Percentiles rank a stretch among this genome's conserved stretches.
Evolutionary conservation across 192 early-diverging fungal genomes (phyloP).

Genomic region (Coemansia biformis): DNA sequence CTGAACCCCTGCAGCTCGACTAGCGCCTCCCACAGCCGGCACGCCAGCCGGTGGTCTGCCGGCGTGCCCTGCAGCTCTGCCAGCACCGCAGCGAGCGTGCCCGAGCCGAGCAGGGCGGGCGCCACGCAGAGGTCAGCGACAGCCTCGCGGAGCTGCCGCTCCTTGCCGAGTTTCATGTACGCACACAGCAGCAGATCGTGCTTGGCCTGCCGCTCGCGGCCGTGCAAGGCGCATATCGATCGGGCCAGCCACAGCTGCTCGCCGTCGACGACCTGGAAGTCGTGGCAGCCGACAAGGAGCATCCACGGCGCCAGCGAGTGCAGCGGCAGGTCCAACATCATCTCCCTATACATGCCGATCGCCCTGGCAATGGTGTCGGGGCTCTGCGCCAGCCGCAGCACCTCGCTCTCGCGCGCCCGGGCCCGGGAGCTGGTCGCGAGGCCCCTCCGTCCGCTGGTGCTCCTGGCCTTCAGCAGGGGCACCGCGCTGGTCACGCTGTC

Average conservation of each 20-base stretch:
- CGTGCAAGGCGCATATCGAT: slow-evolving; percentile 15
- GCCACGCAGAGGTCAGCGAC: slow-evolving; percentile 11
- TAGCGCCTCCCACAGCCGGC: slow-evolving; percentile 29
- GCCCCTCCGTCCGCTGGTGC: too few species aligned
- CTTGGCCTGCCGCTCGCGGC: slow-evolving; percentile 1
- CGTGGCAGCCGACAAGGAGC: slow-evolving; percentile 31
- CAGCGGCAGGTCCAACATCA: slow-evolving; percentile 8
- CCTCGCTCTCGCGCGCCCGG: slow-evolving; percentile 8
- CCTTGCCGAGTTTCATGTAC: slow-evolving; percentile 24
- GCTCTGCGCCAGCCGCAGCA: slow-evolving; percentile 19
- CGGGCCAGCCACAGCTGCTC: slow-evolving; percentile 19
- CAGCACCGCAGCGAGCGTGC: slow-evolving; percentile 13
- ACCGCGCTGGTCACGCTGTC: slow-evolving; percentile 36
- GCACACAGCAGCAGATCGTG: slow-evolving; percentile 28
- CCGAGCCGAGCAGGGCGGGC: slow-evolving; percentile 9
- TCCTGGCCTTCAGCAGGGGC: slow-evolving; percentile 19
- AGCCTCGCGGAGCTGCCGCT: slow-evolving; percentile 15
- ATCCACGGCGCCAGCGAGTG: slow-evolving; percentile 40
- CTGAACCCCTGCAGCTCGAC: slow-evolving; percentile 9
- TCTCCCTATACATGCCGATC: slow-evolving; percentile 22
- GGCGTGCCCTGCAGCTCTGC: slow-evolving; percentile 21
- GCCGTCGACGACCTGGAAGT: not conserved
- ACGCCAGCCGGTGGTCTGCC: slow-evolving; percentile 27
- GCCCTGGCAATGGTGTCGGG: slow-evolving; percentile 22
- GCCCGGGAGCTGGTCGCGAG: not conserved